Base-by-base conservation (phyloP, 305 asterid species). In the Andrographis paniculata region DNA sequence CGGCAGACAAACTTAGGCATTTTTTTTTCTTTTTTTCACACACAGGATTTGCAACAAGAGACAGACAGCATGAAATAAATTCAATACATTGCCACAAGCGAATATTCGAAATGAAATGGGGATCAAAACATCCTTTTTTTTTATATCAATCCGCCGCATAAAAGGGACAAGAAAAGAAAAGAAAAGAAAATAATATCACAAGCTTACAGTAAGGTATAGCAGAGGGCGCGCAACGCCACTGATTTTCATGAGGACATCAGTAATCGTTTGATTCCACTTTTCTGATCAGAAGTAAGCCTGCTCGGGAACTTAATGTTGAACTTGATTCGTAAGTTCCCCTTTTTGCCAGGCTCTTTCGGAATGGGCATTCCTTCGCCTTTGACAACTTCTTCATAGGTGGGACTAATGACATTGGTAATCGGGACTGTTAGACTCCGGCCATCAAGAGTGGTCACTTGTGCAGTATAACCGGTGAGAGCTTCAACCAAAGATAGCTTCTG, bases 311-410 rank as follows among this genome's bases (percentile, higher is more conserved):
- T 78, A 51, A 87, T 74, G 58, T 78, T 83, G 66, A 87, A 87
- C 79, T 87, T 87, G 62, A 83, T 66, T 33, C 96, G 55, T 36
- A 87, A 41, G 63, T 83, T 78, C 4, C 96, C 96, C 60, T 64
- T 87, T 52, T 58, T 75, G 65, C 89, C 79, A 13, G 96, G 96
- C 45, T 87, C 94, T 61, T 74, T 83, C 2, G 89, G 88, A 35
- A 87, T 70, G 1, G 96, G 96, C 96, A 87, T 83, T 38, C 96
- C 94, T 64, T 87, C 96, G 5, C 89, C 96, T 65, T 74, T 83
- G 13, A 87, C 66, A 27, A 87, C 84, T 71, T 87, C 94, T 69
- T 87, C 96, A 24, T 87, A 78, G 35, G 70, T 64, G 48, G 94
- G 96, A 58, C 78, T 65, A 11, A 83, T 71, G 54, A 80, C 52